Percentiles rank a stretch among this genome's conserved stretches.
Conservation (phyloP, 2,329 filamentous ascomycete genomes). For the Aspergillus clavatus region DNA sequence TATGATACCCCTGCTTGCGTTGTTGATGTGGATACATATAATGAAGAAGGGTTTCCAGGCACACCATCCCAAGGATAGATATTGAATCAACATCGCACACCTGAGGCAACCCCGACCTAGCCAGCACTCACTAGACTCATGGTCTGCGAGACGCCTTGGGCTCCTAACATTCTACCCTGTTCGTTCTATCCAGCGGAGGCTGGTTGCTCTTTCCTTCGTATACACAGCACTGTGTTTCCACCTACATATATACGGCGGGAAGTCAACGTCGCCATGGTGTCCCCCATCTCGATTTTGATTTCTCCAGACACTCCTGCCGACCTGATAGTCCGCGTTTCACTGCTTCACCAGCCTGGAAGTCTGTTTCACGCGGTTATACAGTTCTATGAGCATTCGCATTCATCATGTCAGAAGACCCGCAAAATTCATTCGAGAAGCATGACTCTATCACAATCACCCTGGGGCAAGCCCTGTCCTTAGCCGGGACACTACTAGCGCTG, state of each 20-base stretch:
- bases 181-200: neutral
- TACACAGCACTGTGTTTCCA: neutral
- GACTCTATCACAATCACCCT: slow-evolving; percentile 7
- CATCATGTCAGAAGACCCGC: neutral
- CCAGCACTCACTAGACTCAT: too few relatives aligned
- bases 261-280: neutral
- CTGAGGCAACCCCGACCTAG: too few relatives aligned
- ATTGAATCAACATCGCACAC: too few relatives aligned
- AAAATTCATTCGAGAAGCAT: neutral
- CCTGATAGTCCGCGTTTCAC: neutral
- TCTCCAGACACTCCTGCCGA: neutral
- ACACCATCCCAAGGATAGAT: too few relatives aligned
- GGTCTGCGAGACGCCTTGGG: too few relatives aligned
- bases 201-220: neutral
- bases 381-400: neutral
- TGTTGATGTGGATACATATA: too few relatives aligned
- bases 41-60: too few relatives aligned
- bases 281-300: neutral
- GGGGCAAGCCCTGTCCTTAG: slow-evolving; percentile 14
- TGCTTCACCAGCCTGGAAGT: neutral
- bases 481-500: slow-evolving; percentile 19
- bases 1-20: too few relatives aligned
- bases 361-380: neutral
- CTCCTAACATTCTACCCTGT: too few relatives aligned
- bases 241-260: neutral